Conservation (phyloP, 1,284 basidiomycete species). For the Moesziomyces aphidis region DNA sequence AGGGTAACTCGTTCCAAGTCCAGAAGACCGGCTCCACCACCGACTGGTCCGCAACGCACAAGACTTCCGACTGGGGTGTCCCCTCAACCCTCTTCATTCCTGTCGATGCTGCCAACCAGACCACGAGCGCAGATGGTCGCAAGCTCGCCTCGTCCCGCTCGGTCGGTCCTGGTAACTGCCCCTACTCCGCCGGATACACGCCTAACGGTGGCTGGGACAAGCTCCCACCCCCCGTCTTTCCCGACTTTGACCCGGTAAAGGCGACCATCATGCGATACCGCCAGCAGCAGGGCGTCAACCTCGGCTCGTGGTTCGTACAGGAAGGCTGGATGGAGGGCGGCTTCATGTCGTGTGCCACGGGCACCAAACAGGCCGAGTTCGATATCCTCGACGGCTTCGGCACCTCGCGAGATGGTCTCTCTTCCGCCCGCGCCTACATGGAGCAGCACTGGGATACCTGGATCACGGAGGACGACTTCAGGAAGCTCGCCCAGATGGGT, state of each 20-base stretch:
- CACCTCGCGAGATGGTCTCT: slow-evolving; percentile 72
- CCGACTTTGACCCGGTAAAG: slow-evolving; percentile 58
- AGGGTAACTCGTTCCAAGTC: slow-evolving; percentile 38
- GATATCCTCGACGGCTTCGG: slow-evolving; percentile 70
- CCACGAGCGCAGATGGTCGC: slow-evolving; percentile 13
- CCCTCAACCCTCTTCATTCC: slow-evolving; percentile 55
- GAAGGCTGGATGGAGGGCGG: slow-evolving; percentile 83
- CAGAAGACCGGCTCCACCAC: slow-evolving; percentile 30
- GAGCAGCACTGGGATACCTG: slow-evolving; percentile 85
- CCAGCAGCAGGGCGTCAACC: slow-evolving; percentile 61
- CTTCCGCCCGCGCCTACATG: slow-evolving; percentile 71
- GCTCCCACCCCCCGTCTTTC: slow-evolving; percentile 53
- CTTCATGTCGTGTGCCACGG: slow-evolving; percentile 76
- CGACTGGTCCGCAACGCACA: slow-evolving; percentile 33
- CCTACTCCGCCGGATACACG: slow-evolving; percentile 55
- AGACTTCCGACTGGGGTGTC: slow-evolving; percentile 52
- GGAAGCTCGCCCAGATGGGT: slow-evolving; percentile 63
- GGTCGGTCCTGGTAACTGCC: slow-evolving; percentile 61
- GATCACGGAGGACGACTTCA: slow-evolving; percentile 73
- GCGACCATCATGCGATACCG: slow-evolving; percentile 64
- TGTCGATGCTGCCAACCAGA: slow-evolving; percentile 25
- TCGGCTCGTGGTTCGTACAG: slow-evolving; percentile 73
- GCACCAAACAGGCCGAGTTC: slow-evolving; percentile 71
- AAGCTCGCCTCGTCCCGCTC: slow-evolving; percentile 37
- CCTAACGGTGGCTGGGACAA: slow-evolving; percentile 54